These are phyloP conservation scores for Puya raimondii DNA, from an alignment of 176 grass and related monocot genomes.

Conservation along the genomic window DNA sequence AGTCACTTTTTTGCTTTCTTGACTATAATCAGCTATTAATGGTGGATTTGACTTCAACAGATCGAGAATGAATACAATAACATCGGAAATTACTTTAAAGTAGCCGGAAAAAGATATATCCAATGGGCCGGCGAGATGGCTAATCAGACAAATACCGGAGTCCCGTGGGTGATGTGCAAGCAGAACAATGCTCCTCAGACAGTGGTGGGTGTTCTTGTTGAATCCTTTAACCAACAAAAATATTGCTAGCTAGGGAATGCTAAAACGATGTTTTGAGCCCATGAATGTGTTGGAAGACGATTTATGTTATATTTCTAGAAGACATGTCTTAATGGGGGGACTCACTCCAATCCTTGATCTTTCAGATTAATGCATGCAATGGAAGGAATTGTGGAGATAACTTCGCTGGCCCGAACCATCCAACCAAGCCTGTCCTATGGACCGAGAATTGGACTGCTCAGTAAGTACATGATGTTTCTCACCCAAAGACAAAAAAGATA, in stretches of 20 bases:
- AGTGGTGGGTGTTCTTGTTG: constrained; percentile 46
- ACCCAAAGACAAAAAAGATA: not conserved
- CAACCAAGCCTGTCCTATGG: constrained; percentile 64
- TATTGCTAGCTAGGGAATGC: not conserved
- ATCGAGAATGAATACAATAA: constrained; percentile 94
- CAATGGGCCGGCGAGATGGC: constrained; percentile 66
- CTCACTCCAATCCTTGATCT: not conserved
- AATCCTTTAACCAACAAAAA: not conserved
- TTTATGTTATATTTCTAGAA: not conserved
- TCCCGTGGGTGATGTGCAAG: constrained; percentile 96
- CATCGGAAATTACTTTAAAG: constrained; percentile 37
- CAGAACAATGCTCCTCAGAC: constrained; percentile 58
- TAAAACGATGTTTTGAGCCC: no score
- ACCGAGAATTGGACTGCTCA: constrained; percentile 99
- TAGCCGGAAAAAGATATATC: constrained; percentile 49
- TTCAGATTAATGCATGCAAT: constrained; percentile 86
- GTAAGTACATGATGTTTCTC: constrained; percentile 31
- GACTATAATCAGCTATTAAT: not conserved
- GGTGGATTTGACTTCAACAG: constrained; percentile 11
- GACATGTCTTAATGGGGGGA: not conserved
- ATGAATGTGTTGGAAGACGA: no score
- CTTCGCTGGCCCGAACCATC: constrained; percentile 31
- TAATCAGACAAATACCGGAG: constrained; percentile 23
- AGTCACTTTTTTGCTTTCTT: not conserved
- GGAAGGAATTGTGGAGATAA: constrained; percentile 95